A percentile compares a stretch with the other conserved stretches of the same genome.
These are phyloP conservation scores for Tolypocladium ophioglossoides DNA, from an alignment of 2,329 filamentous ascomycete genomes.

Conservation along the genomic window DNA sequence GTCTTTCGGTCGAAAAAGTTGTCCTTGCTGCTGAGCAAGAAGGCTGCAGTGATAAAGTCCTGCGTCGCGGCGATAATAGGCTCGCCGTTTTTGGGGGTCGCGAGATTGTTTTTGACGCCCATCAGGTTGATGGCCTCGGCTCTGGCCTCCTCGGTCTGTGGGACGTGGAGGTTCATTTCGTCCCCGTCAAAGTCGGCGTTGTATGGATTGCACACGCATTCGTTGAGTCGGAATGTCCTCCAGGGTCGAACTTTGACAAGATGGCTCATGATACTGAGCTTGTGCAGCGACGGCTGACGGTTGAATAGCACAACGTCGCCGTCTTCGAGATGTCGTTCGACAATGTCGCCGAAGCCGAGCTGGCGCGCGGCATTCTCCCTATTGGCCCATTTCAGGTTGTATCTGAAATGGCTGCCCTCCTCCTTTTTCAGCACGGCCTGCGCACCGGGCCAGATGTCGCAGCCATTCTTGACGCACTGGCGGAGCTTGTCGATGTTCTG, in stretches of 20 bases:
- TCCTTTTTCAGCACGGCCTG: conserved; percentile 69
- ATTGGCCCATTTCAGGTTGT: conserved; percentile 66
- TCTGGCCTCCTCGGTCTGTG: conserved; percentile 92
- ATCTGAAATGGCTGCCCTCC: conserved; percentile 57
- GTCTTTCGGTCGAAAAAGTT: conserved; percentile 81
- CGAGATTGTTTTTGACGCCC: conserved; percentile 95
- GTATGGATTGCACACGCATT: conserved; percentile 96
- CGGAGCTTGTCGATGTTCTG: conserved; percentile 80
- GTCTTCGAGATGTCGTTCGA: conserved; percentile 91
- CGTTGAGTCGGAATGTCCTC: conserved; percentile 92
- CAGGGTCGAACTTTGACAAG: conserved; percentile 87
- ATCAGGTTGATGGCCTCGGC: conserved; percentile 93
- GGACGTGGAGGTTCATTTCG: conserved; percentile 98
- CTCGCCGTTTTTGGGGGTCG: conserved; percentile 93
- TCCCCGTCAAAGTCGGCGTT: conserved; percentile 99
- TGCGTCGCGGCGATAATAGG: conserved; percentile 98
- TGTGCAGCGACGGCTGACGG: conserved; percentile 93
- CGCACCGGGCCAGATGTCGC: conserved; percentile 75
- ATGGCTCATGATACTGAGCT: conserved; percentile 96
- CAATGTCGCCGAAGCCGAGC: conserved; percentile 73
- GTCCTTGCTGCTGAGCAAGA: conserved; percentile 84
- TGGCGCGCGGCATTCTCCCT: conserved; percentile 60
- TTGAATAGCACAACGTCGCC: conserved; percentile 97
- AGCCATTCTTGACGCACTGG: conserved; percentile 63
- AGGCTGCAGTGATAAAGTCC: conserved; percentile 96